A percentile compares a stretch with the other conserved stretches of the same genome.
phyloP scores from a whole-genome alignment of 2,329 filamentous ascomycete genomes.

The Cladosporium oxysporum region DNA sequence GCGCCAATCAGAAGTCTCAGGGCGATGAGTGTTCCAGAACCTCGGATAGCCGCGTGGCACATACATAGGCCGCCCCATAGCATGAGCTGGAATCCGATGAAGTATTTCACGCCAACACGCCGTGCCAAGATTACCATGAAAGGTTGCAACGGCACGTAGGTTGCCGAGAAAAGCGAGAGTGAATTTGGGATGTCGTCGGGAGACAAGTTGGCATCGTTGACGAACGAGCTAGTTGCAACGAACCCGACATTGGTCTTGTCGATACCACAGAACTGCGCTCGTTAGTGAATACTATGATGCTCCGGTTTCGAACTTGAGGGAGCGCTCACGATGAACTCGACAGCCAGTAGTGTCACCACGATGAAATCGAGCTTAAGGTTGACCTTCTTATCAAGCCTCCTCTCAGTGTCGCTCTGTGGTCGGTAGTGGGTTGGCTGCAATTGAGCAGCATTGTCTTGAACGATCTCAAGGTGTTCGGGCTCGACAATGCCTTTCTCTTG shows the following conservation, averaged over 20 bases:
- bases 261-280: conserved; percentile 2
- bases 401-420: not conserved
- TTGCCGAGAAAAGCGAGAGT: conserved; percentile 11
- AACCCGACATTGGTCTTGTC: conserved; percentile 9
- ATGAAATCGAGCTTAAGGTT: conserved; percentile 10
- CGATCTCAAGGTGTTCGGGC: conserved; percentile 4
- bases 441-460: not conserved
- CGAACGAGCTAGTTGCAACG: conserved; percentile 7
- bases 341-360: not conserved
- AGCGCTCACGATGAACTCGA: conserved; percentile 6
- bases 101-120: conserved; percentile 7
- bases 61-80: conserved; percentile 11
- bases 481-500: conserved; percentile 12
- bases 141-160: conserved; percentile 2
- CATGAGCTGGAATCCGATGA: conserved; percentile 9
- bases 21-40: conserved; percentile 1
- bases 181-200: conserved; percentile 6
- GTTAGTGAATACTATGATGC: not conserved
- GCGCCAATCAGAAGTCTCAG: conserved; percentile 1
- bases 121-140: conserved; percentile 11
- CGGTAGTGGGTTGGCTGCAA: conserved; percentile 9
- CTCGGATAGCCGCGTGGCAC: conserved; percentile 1
- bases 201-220: conserved; percentile 3
- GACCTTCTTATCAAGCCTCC: not conserved
- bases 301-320: not conserved